Conservation (phyloP, 805 yeast species). For the Cyberlindnera sargentensis region DNA sequence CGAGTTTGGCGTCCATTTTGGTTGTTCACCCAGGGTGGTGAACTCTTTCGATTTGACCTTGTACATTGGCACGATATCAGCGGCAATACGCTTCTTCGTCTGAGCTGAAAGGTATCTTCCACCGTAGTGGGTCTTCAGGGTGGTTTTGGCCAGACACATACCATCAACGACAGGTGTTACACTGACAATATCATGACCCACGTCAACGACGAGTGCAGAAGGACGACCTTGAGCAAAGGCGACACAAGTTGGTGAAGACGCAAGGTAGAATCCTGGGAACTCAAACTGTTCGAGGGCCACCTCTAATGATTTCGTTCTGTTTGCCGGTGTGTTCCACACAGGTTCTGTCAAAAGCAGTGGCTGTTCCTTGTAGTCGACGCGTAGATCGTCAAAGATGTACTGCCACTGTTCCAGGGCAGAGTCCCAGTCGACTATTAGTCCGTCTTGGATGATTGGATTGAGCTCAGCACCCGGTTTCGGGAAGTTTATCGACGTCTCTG, state of each 20-base stretch:
- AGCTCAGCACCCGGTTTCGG: conserved; percentile 49
- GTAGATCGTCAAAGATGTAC: conserved; percentile 47
- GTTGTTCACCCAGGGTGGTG: conserved; percentile 28
- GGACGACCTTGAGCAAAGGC: conserved; percentile 88
- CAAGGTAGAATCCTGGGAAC: conserved; percentile 76
- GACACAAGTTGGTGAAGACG: conserved; percentile 79
- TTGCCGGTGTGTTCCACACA: conserved; percentile 66
- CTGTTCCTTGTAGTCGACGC: conserved; percentile 52
- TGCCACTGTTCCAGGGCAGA: conserved; percentile 70
- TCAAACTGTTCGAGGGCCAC: conserved; percentile 58
- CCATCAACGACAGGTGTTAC: conserved; percentile 85
- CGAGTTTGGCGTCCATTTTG: conserved; percentile 21
- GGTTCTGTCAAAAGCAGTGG: conserved; percentile 85
- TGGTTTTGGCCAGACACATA: conserved; percentile 62
- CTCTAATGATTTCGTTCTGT: conserved; percentile 67
- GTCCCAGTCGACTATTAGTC: conserved; percentile 78
- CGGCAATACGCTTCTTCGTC: conserved; percentile 34
- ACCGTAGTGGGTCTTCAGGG: conserved; percentile 63
- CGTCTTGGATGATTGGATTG: conserved; percentile 52
- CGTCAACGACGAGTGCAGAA: conserved; percentile 76
- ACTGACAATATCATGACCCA: conserved; percentile 72
- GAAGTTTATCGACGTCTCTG: conserved; percentile 37
- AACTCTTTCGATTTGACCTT: conserved; percentile 39
- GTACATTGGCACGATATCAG: conserved; percentile 40
- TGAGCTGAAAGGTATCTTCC: conserved; percentile 62